These are phyloP conservation scores for Byssoonygena ceratinophila DNA, from an alignment of 2,329 filamentous ascomycete species.

Conservation along the genomic window DNA sequence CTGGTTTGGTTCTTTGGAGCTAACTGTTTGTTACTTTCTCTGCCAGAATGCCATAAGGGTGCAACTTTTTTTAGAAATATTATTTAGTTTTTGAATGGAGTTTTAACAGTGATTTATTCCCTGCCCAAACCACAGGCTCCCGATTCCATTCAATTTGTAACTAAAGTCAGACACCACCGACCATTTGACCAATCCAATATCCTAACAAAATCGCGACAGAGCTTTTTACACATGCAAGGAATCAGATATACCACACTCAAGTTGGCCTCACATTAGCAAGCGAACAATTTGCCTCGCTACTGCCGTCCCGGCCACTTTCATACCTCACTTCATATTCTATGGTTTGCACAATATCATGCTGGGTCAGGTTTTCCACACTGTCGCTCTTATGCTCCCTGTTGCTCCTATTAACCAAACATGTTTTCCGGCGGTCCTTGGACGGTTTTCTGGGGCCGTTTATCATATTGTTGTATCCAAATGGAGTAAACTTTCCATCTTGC, in stretches of 20 bases:
- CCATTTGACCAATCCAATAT: neutral
- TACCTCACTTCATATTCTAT: conserved; percentile 20
- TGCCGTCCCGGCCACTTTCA: conserved; percentile 13
- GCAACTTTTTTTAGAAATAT: no score
- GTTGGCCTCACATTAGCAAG: neutral
- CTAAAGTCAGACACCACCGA: neutral
- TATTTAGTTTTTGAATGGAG: no score
- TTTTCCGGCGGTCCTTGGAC: conserved; percentile 4
- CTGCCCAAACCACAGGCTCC: no score
- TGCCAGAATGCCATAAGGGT: no score
- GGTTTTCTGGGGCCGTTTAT: neutral
- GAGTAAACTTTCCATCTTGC: neutral
- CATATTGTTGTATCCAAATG: neutral
- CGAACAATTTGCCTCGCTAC: neutral
- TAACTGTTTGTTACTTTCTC: no score
- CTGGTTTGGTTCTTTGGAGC: no score
- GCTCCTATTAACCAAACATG: neutral
- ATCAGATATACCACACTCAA: neutral
- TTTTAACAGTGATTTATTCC: no score
- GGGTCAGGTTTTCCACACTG: conserved; percentile 17
- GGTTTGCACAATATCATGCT: conserved; percentile 20
- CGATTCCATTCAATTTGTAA: no score
- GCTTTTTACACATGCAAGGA: neutral
- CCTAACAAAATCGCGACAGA: neutral
- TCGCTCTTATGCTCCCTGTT: conserved; percentile 10